Conservation (phyloP, 2,329 filamentous ascomycete genomes). For the Magnaporthales sp. region DNA sequence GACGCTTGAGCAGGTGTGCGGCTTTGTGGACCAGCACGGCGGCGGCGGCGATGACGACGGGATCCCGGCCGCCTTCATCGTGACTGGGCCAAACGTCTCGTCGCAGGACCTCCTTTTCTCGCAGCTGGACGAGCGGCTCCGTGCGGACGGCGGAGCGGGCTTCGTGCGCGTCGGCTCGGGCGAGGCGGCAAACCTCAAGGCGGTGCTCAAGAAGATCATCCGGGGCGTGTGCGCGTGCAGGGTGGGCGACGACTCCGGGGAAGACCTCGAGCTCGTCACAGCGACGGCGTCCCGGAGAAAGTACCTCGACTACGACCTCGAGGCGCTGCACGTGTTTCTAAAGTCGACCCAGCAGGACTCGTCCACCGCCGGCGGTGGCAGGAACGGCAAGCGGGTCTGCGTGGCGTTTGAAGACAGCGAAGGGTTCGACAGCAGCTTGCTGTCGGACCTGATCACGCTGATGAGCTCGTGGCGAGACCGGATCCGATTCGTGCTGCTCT, state of each 20-base stretch:
- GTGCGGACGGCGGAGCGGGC: constrained; percentile 34
- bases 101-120: constrained; percentile 61
- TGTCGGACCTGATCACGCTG: constrained; percentile 62
- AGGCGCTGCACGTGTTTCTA: constrained; percentile 55
- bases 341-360: constrained; percentile 28
- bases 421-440: constrained; percentile 64
- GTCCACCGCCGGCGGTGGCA: not conserved
- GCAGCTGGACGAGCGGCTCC: constrained; percentile 54
- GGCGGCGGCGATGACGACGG: constrained; percentile 27
- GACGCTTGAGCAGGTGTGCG: constrained; percentile 48
- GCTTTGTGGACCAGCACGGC: constrained; percentile 38
- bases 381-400: constrained; percentile 46
- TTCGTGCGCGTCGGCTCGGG: constrained; percentile 61
- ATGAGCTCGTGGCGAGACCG: constrained; percentile 62
- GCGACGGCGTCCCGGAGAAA: constrained; percentile 32
- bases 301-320: constrained; percentile 71
- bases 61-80: constrained; percentile 62
- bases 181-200: constrained; percentile 67
- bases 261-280: not conserved
- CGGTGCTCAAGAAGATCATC: constrained; percentile 64
- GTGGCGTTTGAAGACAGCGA: constrained; percentile 76
- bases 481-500: constrained; percentile 68
- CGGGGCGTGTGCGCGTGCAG: constrained; percentile 35
- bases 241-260: constrained; percentile 31
- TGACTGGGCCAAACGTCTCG: constrained; percentile 71